Conservation (phyloP, 805 yeast species). For the Gaillardinia entomophila region DNA sequence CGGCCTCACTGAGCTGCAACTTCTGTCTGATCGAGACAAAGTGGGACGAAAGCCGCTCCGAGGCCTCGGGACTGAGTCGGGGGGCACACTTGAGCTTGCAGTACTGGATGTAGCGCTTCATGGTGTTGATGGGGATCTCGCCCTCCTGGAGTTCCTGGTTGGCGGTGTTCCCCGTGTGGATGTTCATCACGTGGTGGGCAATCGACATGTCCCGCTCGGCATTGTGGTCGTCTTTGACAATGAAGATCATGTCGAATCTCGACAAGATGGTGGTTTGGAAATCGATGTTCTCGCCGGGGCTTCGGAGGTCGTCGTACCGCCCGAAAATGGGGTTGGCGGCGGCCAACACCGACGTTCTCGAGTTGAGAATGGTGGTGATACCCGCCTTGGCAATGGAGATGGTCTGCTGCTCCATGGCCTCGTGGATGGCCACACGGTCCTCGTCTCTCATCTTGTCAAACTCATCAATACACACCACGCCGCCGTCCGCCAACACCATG, state of each 20-base stretch:
- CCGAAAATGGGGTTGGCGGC: conserved; percentile 99
- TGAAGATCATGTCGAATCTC: conserved; percentile 97
- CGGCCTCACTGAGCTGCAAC: conserved; percentile 73
- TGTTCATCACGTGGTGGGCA: conserved; percentile 91
- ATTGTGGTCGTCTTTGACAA: conserved; percentile 93
- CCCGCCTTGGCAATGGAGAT: conserved; percentile 99
- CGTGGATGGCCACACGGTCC: conserved; percentile 97
- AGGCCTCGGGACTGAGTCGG: conserved; percentile 78
- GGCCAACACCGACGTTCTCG: conserved; percentile 93
- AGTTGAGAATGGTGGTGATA: conserved; percentile 91
- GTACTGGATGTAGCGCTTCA: conserved; percentile 90
- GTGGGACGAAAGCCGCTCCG: conserved; percentile 85
- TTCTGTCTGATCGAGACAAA: conserved; percentile 86
- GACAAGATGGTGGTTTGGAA: conserved; percentile 96
- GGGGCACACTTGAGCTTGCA: conserved; percentile 93
- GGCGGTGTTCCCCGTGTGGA: conserved; percentile 61
- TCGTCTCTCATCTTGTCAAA: conserved; percentile 99
- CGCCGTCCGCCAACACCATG: conserved; percentile 99
- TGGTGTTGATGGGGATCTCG: conserved; percentile 82
- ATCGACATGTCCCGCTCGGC: conserved; percentile 78
- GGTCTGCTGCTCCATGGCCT: conserved; percentile 99
- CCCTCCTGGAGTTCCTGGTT: conserved; percentile 51
- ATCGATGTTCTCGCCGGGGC: conserved; percentile 97
- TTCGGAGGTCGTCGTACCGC: conserved; percentile 89
- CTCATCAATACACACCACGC: conserved; percentile 98